Conservation (phyloP, 2,329 filamentous ascomycete species). For the Colletotrichum cereale region DNA sequence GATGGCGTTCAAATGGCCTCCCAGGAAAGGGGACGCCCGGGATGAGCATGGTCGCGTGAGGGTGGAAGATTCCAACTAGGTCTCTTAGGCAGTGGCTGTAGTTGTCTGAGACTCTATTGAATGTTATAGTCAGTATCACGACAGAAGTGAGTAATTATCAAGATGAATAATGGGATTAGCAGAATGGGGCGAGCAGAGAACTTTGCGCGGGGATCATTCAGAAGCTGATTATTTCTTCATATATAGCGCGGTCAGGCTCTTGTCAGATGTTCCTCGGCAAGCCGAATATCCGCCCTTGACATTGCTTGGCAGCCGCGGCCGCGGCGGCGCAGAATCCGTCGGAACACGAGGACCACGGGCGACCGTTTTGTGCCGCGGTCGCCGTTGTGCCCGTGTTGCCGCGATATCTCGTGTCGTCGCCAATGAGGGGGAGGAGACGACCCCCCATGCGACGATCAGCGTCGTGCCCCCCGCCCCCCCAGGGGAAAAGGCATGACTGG, state of each 20-base stretch:
- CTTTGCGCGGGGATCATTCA: not conserved
- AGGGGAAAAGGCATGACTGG: not conserved
- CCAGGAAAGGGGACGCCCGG: not conserved
- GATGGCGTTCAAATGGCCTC: not conserved
- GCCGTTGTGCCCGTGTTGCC: not conserved
- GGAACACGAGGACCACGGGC: not conserved
- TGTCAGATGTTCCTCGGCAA: not conserved
- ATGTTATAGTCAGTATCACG: too few species aligned
- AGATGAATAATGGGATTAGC: not conserved
- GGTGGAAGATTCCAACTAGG: not conserved
- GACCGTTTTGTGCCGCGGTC: not conserved
- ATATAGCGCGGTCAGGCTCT: not conserved
- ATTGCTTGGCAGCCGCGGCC: not conserved
- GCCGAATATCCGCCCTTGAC: not conserved
- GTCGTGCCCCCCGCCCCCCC: not conserved
- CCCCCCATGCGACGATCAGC: slow-evolving; percentile 29
- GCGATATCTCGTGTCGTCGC: slow-evolving; percentile 8
- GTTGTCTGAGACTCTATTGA: too few species aligned
- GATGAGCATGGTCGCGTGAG: not conserved
- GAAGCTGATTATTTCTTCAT: not conserved
- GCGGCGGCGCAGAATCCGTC: not conserved
- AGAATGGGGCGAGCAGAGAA: not conserved
- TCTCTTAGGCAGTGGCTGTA: not conserved
- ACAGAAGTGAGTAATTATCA: too few species aligned
- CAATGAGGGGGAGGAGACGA: slow-evolving; percentile 2